Conservation (phyloP, 1,284 basidiomycete species). For the Marasmius fiardii region DNA sequence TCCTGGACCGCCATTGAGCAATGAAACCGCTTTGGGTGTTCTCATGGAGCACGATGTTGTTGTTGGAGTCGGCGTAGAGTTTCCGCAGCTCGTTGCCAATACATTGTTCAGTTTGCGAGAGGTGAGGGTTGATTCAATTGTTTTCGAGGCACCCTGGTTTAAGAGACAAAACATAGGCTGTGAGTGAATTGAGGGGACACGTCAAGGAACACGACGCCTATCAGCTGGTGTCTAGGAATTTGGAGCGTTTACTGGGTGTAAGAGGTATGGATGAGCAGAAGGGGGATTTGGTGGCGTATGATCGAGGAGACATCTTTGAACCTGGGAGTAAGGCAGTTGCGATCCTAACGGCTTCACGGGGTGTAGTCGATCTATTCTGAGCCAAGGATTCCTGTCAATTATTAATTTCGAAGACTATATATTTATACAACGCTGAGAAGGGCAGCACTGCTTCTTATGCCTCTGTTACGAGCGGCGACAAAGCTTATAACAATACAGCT, state of each 20-base stretch:
- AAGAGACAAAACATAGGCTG: conserved; percentile 25
- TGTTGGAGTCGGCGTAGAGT: conserved; percentile 67
- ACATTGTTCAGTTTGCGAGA: conserved; percentile 74
- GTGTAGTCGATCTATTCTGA: conserved; percentile 45
- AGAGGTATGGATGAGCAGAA: conserved; percentile 35
- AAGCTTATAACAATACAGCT: conserved; percentile 78
- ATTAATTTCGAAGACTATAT: background rate
- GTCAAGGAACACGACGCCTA: conserved; percentile 39
- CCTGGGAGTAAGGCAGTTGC: conserved; percentile 60
- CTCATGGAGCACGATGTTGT: conserved; percentile 64
- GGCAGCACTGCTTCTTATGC: conserved; percentile 57
- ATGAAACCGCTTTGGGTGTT: conserved; percentile 59
- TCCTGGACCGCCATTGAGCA: conserved; percentile 71
- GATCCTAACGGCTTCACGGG: conserved; percentile 48
- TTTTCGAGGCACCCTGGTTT: conserved; percentile 27
- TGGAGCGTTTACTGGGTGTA: conserved; percentile 66
- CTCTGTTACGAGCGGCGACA: conserved; percentile 64
- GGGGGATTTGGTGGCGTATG: conserved; percentile 64
- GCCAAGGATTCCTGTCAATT: conserved; percentile 5
- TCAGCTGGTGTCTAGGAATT: conserved; percentile 41
- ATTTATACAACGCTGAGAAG: conserved; percentile 56
- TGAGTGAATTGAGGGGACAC: conserved; percentile 23
- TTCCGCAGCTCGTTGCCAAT: conserved; percentile 66
- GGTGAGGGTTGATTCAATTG: conserved; percentile 35
- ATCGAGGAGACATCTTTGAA: conserved; percentile 57